Base-by-base conservation (phyloP, 1,139 yeast genomes). In the Pichia sp. region DNA sequence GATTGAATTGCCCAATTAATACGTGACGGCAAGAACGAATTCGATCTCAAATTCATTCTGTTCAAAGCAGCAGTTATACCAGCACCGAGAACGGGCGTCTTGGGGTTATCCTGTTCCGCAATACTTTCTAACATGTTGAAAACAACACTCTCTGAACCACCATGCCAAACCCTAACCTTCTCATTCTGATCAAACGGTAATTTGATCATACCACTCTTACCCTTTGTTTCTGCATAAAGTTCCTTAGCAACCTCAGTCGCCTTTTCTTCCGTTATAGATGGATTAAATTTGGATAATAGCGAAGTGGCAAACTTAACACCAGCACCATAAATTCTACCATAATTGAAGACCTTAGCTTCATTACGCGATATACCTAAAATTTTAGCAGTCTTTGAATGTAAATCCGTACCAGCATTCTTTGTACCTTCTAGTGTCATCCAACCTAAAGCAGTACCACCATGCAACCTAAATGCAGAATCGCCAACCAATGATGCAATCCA, bases 401-500 rank as follows among this genome's bases (percentile, higher is more conserved):
- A 69, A 67, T 94, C 99, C 0, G 99, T 94, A 11, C 91, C 94
- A 50, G 86, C 93, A 48, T 71, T 72, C 66, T 94, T 94, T 20
- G 93, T 84, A 17, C 99, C 99, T 71, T 94, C 99, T 46, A 94
- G 73, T 2, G 98, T 91, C 99, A 94, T 94, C 99, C 99, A 94
- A 0, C 99, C 98, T 46, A 94, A 75, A 0, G 98, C 96, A 0
- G 99, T 89, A 15, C 95, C 95, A 3, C 99, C 99, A 64, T 94
- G 99, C 35, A 87, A 71, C 43, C 84, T 81, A 65, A 93, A 88
- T 47, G 84, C 79, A 0, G 98, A 83, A 65, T 94, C 99, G 2
- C 99, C 98, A 42, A 93, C 83, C 34, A 94, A 71, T 24, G 97
- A 86, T 0, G 99, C 99, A 57, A 94, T 93, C 99, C 99, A 94